Evolutionary conservation across 441 rosid genomes (phyloP).

Genomic region (Euphorbia schlechtendalii): DNA sequence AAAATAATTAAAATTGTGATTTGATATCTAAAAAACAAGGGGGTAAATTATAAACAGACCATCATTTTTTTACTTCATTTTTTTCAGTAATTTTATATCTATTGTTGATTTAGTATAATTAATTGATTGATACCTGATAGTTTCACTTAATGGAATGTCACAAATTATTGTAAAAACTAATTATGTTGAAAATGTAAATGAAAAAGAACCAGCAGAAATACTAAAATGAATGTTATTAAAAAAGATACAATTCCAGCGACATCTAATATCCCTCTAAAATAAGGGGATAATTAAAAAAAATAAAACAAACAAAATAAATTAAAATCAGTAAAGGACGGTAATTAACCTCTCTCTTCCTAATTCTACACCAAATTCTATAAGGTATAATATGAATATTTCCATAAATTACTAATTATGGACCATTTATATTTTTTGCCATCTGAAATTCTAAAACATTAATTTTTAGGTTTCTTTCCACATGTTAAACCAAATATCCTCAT

Average conservation of each 20-base stretch:
- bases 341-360: slow-evolving; percentile 15
- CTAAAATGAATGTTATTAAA: neutral
- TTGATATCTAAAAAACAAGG: too few relatives aligned
- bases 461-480: slow-evolving; percentile 24
- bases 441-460: neutral
- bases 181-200: too few relatives aligned
- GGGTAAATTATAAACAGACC: too few relatives aligned
- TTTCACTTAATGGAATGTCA: too few relatives aligned
- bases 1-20: too few relatives aligned
- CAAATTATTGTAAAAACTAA: too few relatives aligned
- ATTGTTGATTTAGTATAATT: too few relatives aligned
- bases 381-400: slow-evolving; percentile 14
- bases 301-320: slow-evolving; percentile 7
- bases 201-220: neutral
- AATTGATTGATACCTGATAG: too few relatives aligned
- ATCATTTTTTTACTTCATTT: too few relatives aligned
- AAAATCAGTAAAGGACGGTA: slow-evolving; percentile 3
- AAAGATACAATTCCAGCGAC: slow-evolving; percentile 10
- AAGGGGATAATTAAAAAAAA: neutral
- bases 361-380: slow-evolving; percentile 15
- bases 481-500: slow-evolving; percentile 57
- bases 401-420: neutral
- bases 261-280: neutral
- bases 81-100: too few relatives aligned
- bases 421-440: neutral